A percentile compares a stretch with the other conserved stretches of the same genome.
Evolutionary conservation across 2,329 filamentous ascomycete species (phyloP).

Genomic region (Diaporthe vexans): DNA sequence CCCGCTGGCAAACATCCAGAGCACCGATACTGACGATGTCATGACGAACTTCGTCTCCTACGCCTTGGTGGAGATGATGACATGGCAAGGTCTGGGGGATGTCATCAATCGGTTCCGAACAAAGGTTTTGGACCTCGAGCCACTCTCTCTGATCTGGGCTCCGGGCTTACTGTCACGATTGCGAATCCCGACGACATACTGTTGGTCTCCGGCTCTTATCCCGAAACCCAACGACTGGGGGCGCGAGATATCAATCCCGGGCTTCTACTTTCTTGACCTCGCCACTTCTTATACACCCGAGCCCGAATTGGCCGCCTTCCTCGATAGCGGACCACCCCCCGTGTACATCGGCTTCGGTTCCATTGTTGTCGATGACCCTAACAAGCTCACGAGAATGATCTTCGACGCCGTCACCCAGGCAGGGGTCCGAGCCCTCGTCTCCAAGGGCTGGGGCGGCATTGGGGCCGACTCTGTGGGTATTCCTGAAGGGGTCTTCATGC

Average conservation of each 20-base stretch:
- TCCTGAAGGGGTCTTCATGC: slow-evolving; percentile 84
- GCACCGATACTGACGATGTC: slow-evolving; percentile 80
- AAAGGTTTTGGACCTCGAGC: slow-evolving; percentile 80
- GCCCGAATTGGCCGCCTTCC: slow-evolving; percentile 74
- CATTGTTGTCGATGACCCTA: slow-evolving; percentile 84
- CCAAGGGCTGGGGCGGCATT: slow-evolving; percentile 90
- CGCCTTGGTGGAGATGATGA: slow-evolving; percentile 89
- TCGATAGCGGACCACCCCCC: slow-evolving; percentile 77
- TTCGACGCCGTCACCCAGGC: slow-evolving; percentile 77
- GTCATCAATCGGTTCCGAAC: slow-evolving; percentile 90
- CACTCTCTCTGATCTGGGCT: slow-evolving; percentile 84
- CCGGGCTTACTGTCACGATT: slow-evolving; percentile 84
- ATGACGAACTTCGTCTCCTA: slow-evolving; percentile 89
- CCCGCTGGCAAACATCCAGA: slow-evolving; percentile 85
- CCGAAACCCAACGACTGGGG: slow-evolving; percentile 77
- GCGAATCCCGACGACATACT: slow-evolving; percentile 88
- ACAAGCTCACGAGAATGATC: slow-evolving; percentile 77
- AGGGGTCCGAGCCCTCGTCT: slow-evolving; percentile 83
- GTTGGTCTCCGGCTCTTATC: slow-evolving; percentile 85
- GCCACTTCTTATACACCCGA: slow-evolving; percentile 76
- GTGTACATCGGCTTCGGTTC: slow-evolving; percentile 89
- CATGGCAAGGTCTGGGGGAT: slow-evolving; percentile 93
- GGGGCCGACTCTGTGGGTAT: slow-evolving; percentile 78
- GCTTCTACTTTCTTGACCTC: slow-evolving; percentile 82
- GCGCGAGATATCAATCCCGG: slow-evolving; percentile 77